Percentiles rank a stretch among this genome's conserved stretches.
phyloP scores from a whole-genome alignment of 257 asterid genomes.

The Scutellaria baicalensis region DNA sequence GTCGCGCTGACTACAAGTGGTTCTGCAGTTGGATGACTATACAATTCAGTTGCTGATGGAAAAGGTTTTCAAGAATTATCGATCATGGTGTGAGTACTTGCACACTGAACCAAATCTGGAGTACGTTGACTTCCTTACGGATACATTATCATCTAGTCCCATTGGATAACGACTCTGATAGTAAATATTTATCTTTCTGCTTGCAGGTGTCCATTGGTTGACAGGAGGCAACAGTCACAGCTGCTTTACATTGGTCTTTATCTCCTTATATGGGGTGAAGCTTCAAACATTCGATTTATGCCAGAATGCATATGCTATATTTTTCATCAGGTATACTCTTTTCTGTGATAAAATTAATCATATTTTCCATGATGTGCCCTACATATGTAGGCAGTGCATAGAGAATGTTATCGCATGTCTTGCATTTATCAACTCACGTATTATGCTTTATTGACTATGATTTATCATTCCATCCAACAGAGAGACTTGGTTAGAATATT shows the following conservation, averaged over 20 bases:
- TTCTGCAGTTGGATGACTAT: conserved; percentile 58
- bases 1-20: conserved; percentile 5
- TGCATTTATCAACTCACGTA: background rate
- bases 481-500: background rate
- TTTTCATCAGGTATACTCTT: conserved; percentile 72
- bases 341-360: conserved; percentile 5
- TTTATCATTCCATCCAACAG: too few species aligned
- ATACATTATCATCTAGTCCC: conserved; percentile 8
- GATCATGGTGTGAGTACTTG: conserved; percentile 85
- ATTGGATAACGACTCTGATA: background rate
- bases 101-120: conserved; percentile 51
- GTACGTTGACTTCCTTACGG: conserved; percentile 44
- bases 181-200: conserved; percentile 11
- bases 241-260: conserved; percentile 92
- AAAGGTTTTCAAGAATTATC: conserved; percentile 72
- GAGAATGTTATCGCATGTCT: background rate
- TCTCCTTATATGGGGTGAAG: conserved; percentile 99
- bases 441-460: background rate
- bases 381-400: background rate
- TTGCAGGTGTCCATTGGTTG: conserved; percentile 53
- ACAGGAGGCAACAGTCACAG: conserved; percentile 70
- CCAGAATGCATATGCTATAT: conserved; percentile 98
- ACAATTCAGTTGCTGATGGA: conserved; percentile 64
- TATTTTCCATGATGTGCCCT: conserved; percentile 5
- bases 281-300: conserved; percentile 96